Conservation (phyloP, 1,284 basidiomycete genomes). For the Veloporphyrellus conicus region DNA sequence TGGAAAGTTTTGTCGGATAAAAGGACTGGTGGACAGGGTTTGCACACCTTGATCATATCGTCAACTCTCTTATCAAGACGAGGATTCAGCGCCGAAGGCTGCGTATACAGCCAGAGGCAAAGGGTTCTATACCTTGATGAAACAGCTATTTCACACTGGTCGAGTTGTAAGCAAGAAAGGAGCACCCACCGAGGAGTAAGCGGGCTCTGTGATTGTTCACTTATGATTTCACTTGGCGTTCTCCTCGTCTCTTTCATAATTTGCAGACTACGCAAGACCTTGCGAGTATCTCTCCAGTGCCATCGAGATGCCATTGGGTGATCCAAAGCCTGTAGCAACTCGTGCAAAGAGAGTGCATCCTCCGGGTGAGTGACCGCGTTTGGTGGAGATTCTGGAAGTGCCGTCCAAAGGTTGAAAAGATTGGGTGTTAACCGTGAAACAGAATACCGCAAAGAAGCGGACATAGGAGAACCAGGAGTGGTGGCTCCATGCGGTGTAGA, state of each 20-base stretch:
- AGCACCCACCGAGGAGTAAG: conserved; percentile 46
- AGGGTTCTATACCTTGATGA: conserved; percentile 70
- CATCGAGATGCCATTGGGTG: conserved; percentile 75
- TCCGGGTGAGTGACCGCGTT: conserved; percentile 50
- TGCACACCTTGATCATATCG: conserved; percentile 79
- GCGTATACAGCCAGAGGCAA: conserved; percentile 90
- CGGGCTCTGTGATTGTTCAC: conserved; percentile 52
- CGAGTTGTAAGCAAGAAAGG: background rate
- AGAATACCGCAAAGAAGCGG: conserved; percentile 33
- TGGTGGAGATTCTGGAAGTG: conserved; percentile 52
- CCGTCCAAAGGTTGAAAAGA: conserved; percentile 47
- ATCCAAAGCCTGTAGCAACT: conserved; percentile 70
- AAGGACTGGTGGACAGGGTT: background rate
- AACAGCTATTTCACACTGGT: background rate
- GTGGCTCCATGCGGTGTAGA: background rate
- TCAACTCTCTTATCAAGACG: conserved; percentile 82
- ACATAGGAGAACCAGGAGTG: conserved; percentile 3
- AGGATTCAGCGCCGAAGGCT: conserved; percentile 57
- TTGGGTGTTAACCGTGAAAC: conserved; percentile 46
- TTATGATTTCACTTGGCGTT: conserved; percentile 66
- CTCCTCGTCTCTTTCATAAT: conserved; percentile 75
- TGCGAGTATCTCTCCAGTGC: conserved; percentile 95
- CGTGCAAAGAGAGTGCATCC: conserved; percentile 59
- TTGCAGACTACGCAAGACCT: conserved; percentile 77
- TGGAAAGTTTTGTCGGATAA: conserved; percentile 8